Evolutionary conservation across 1,139 yeast species (phyloP), one percentile per base, ranked within the genome.

Genomic region (Wickerhamiella infanticola): DNA sequence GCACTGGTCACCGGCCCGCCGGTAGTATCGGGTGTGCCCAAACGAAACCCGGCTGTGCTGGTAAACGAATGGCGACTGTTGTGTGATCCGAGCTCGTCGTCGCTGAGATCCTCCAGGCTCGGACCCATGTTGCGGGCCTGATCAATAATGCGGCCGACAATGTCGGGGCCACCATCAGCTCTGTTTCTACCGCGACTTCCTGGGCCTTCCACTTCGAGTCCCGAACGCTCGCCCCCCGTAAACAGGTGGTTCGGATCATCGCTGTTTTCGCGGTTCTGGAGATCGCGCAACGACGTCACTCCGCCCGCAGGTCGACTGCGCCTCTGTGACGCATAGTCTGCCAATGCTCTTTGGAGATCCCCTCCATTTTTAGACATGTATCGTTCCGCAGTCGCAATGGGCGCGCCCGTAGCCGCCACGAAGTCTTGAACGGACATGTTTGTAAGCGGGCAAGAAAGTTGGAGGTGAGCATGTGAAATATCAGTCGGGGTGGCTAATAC

Each of bases 141-240:
- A 51, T 72, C 70, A 47, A 80, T 58, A 44, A 81, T 65, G 48
- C 78, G 79, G 50, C 72, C 72, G 26, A 79, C 77, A 40, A 79
- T 56, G 35, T 63, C 40, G 18, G 45, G 36, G 27, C 42, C 31
- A 39, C 45, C 24, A 46, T 51, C 48, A 18, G 59, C 58, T 35
- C 67, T 58, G 11, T 25, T 24, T 8, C n/a, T 25, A 1, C 35
- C 31, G 3, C 35, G 7, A 9, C 13, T 25, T 7, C 36, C 36
- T 7, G 97, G 97, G 59, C 88, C 88, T 59, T 93, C 94, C 9
- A 90, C 96, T 54, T 90, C 94, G 53, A 90, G 69, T 1, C 82
- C 97, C 1, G 95, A 84, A 57, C 88, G 88, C 61, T 88, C 95
- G 47, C 95, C 98, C 24, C 95, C 95, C 3, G 97, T 90, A 56